Conservation (phyloP, 176 grass and related monocot genomes). For the Ensete ventricosum region DNA sequence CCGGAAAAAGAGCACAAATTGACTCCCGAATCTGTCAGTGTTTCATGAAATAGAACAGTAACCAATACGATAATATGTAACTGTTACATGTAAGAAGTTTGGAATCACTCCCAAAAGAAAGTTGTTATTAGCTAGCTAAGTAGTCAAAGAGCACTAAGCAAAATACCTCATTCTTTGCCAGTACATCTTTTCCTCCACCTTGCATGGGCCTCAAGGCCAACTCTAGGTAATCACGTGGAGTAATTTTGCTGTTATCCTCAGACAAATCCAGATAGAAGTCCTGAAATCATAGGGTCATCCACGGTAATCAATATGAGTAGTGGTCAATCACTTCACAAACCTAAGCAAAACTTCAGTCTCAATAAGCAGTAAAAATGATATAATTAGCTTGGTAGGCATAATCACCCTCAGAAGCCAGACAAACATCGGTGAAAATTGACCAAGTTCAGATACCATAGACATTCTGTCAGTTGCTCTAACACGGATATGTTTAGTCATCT, state of each 20-base stretch:
- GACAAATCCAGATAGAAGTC: constrained; percentile 75
- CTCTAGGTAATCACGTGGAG: constrained; percentile 67
- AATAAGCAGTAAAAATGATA: background rate
- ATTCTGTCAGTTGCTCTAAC: constrained; percentile 54
- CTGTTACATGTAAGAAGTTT: background rate
- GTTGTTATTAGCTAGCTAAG: background rate
- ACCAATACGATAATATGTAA: background rate
- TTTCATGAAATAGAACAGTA: background rate
- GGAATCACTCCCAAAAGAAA: background rate
- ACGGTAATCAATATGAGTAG: background rate
- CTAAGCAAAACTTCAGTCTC: background rate
- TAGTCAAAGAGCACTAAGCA: background rate
- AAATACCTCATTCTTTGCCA: constrained; percentile 70
- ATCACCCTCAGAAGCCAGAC: constrained; percentile 69
- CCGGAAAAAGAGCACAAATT: constrained; percentile 61
- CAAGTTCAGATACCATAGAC: constrained; percentile 47
- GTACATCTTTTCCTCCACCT: constrained; percentile 48
- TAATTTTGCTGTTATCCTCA: constrained; percentile 52
- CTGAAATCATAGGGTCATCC: constrained; percentile 22
- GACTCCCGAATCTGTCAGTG: constrained; percentile 58
- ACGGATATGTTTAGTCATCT: constrained; percentile 85
- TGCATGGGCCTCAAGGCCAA: constrained; percentile 61
- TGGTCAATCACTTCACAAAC: background rate
- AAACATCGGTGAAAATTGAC: constrained; percentile 73
- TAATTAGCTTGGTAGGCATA: background rate